Conservation (phyloP, 345 rosid species). For the Hibiscus mutabilis region DNA sequence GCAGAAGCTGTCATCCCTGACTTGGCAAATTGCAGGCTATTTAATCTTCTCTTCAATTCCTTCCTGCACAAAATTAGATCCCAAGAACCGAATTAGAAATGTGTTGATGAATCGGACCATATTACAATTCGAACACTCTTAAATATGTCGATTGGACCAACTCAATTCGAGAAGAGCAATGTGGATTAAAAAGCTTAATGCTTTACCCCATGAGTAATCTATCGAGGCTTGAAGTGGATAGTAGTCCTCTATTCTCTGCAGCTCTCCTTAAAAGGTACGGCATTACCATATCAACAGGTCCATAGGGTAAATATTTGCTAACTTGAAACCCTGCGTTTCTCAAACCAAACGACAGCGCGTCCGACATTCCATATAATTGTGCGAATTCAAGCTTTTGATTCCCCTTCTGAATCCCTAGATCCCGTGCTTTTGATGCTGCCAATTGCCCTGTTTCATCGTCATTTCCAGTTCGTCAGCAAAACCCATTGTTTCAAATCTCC, state of each 20-base stretch:
- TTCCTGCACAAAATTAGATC: slow-evolving; percentile 32
- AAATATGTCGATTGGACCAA: no score
- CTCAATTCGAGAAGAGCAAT: no score
- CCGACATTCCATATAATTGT: background rate
- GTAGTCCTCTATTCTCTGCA: background rate
- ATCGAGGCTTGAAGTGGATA: background rate
- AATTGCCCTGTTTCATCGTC: background rate
- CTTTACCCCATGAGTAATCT: background rate
- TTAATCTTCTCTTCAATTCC: slow-evolving; percentile 63
- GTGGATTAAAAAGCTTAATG: no score
- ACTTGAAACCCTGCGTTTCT: background rate
- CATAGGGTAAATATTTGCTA: background rate
- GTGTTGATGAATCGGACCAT: no score
- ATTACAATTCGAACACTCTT: no score
- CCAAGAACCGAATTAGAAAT: no score
- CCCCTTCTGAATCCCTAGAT: background rate
- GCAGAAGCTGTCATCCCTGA: background rate
- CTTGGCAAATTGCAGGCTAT: slow-evolving; percentile 29
- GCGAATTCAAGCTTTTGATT: background rate
- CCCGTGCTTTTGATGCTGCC: background rate
- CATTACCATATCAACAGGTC: background rate
- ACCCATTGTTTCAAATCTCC: no score
- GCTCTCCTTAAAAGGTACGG: background rate
- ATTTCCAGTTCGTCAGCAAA: no score
- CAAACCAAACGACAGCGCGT: background rate